These are phyloP conservation scores for Lactifluus echinatus DNA, from an alignment of 768 basidiomycete genomes.

Conservation along the genomic window DNA sequence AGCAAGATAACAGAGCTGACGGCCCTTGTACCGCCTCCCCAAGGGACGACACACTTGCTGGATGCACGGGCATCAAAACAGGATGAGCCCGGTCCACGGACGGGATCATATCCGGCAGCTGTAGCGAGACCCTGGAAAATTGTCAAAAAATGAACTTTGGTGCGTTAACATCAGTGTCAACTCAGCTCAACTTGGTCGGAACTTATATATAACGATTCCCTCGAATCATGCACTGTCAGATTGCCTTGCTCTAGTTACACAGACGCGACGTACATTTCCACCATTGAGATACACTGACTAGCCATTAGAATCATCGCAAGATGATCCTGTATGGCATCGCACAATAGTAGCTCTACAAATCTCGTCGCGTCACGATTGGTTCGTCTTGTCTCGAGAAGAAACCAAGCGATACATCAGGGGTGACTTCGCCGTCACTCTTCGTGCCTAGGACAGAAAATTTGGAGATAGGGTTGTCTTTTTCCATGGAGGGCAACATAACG, in stretches of 20 bases:
- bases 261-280: slow-evolving; percentile 43
- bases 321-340: slow-evolving; percentile 22
- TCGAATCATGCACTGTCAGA: slow-evolving; percentile 22
- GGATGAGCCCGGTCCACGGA: slow-evolving; percentile 57
- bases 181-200: not conserved
- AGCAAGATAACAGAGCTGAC: slow-evolving; percentile 68
- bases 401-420: not conserved
- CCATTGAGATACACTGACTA: slow-evolving; percentile 67
- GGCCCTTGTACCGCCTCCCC: slow-evolving; percentile 63
- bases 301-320: not conserved
- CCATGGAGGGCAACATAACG: not conserved
- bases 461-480: not conserved
- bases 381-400: slow-evolving; percentile 32
- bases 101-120: slow-evolving; percentile 62
- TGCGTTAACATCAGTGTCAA: not conserved
- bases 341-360: slow-evolving; percentile 77
- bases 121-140: slow-evolving; percentile 64
- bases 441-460: not conserved
- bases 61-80: slow-evolving; percentile 48
- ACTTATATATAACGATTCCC: slow-evolving; percentile 53
- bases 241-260: not conserved
- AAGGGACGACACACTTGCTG: slow-evolving; percentile 68
- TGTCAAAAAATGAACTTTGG: slow-evolving; percentile 46
- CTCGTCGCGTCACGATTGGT: slow-evolving; percentile 61
- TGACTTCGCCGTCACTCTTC: not conserved